A percentile compares a stretch with the other conserved stretches of the same genome.
These are phyloP conservation scores for Talaromyces trachyspermus DNA, from an alignment of 495 filamentous ascomycete species.

Conservation along the genomic window DNA sequence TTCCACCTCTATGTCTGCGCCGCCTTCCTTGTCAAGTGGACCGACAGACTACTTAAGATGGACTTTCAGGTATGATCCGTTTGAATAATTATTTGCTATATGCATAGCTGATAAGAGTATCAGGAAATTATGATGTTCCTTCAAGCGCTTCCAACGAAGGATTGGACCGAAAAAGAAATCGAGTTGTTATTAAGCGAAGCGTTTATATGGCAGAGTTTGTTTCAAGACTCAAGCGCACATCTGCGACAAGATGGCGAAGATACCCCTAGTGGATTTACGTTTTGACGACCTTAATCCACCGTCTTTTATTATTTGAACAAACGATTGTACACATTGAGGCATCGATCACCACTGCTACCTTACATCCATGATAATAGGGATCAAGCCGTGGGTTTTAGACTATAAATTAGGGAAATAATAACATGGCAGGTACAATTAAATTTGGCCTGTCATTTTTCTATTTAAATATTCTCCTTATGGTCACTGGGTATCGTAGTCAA, in stretches of 20 bases:
- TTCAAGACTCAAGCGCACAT: slow-evolving; percentile 82
- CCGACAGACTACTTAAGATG: slow-evolving; percentile 90
- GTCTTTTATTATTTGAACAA: background rate
- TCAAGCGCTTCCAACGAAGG: slow-evolving; percentile 86
- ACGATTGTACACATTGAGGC: too few relatives aligned
- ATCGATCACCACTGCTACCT: too few relatives aligned
- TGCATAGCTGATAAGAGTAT: too few relatives aligned
- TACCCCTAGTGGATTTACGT: background rate
- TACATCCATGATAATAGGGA: background rate
- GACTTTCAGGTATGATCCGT: slow-evolving; percentile 51
- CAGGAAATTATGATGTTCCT: slow-evolving; percentile 99
- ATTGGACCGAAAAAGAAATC: slow-evolving; percentile 97
- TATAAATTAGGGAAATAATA: background rate
- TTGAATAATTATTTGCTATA: too few relatives aligned
- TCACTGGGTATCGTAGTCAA: background rate
- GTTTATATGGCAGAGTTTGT: slow-evolving; percentile 91
- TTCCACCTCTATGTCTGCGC: slow-evolving; percentile 98
- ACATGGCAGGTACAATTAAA: too few relatives aligned
- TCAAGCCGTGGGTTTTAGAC: too few relatives aligned
- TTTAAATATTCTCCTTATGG: too few relatives aligned
- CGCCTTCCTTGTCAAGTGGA: slow-evolving; percentile 98
- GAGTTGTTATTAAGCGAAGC: slow-evolving; percentile 92
- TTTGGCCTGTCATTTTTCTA: too few relatives aligned
- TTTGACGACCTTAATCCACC: background rate
- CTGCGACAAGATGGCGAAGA: slow-evolving; percentile 45